Evolutionary conservation across 345 rosid genomes (phyloP).

Genomic region (Leavenworthia alabamica): DNA sequence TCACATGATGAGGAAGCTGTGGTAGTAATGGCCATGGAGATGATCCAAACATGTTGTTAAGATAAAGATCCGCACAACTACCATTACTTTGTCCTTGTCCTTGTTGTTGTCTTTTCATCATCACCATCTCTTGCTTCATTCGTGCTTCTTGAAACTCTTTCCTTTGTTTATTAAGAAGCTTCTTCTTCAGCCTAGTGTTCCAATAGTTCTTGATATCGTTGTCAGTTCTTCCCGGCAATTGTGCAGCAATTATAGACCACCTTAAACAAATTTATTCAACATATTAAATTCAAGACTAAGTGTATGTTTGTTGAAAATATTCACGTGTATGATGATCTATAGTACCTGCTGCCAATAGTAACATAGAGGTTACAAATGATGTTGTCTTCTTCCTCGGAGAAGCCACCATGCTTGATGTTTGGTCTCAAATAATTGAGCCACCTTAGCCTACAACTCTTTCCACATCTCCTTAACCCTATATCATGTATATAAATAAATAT

Average conservation of each 20-base stretch:
- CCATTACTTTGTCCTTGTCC: conserved; percentile 23
- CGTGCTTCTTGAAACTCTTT: conserved; percentile 42
- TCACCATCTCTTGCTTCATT: conserved; percentile 42
- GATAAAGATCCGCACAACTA: conserved; percentile 19
- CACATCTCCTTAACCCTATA: conserved; percentile 60
- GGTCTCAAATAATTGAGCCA: conserved; percentile 87
- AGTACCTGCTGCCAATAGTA: conserved; percentile 63
- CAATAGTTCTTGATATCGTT: conserved; percentile 79
- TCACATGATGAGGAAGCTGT: conserved; percentile 23
- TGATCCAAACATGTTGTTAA: conserved; percentile 34
- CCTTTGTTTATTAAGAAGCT: conserved; percentile 60
- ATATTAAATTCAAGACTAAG: conserved; percentile 5
- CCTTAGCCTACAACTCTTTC: conserved; percentile 75
- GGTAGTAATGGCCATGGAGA: conserved; percentile 38
- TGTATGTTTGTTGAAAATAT: not conserved
- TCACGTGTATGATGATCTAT: not conserved
- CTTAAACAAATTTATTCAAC: conserved; percentile 21
- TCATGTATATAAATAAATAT: not conserved
- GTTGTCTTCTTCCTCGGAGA: conserved; percentile 59
- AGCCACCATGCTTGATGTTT: conserved; percentile 62
- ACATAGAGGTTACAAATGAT: conserved; percentile 48
- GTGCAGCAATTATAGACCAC: conserved; percentile 87
- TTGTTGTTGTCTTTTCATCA: conserved; percentile 37
- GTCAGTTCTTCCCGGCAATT: conserved; percentile 74
- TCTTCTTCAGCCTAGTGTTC: conserved; percentile 78